These are phyloP conservation scores for Vaccinium corymbosum DNA, from an alignment of 148 eudicot species.

Conservation along the genomic window DNA sequence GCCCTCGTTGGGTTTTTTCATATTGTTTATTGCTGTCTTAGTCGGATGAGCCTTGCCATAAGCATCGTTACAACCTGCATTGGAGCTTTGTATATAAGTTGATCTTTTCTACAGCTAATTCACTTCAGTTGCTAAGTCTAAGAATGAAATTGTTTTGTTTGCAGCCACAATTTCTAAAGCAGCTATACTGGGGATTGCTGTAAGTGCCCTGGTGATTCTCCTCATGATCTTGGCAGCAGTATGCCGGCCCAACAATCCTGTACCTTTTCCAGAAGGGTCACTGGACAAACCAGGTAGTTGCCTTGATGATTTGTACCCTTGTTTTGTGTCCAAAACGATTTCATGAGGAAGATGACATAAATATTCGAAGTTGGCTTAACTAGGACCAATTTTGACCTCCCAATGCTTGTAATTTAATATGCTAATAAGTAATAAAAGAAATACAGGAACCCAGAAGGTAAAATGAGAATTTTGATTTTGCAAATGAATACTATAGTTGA, in stretches of 20 bases:
- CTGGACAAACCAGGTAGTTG: constrained; percentile 78
- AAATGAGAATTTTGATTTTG: no score
- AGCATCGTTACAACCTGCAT: neutral
- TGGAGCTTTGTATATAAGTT: neutral
- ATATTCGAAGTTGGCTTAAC: constrained; percentile 5
- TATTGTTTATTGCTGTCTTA: neutral
- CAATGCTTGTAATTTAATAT: neutral
- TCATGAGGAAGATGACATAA: neutral
- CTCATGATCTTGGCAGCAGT: constrained; percentile 80
- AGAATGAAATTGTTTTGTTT: constrained; percentile 13
- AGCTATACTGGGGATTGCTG: constrained; percentile 83
- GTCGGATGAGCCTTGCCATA: neutral
- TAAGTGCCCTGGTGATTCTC: constrained; percentile 87
- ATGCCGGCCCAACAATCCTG: constrained; percentile 61
- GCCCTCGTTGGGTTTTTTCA: neutral
- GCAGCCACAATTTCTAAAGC: constrained; percentile 77
- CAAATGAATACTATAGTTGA: neutral
- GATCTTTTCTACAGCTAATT: neutral
- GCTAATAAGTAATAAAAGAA: neutral
- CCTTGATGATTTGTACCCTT: neutral
- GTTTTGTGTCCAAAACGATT: neutral
- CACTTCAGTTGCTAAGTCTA: neutral
- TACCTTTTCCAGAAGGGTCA: constrained; percentile 64
- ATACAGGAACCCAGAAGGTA: neutral
- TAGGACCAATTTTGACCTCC: neutral